Percentiles rank a stretch among this genome's conserved stretches.
phyloP scores from a whole-genome alignment of 768 basidiomycete species.

The Rhizopogon vulgaris region DNA sequence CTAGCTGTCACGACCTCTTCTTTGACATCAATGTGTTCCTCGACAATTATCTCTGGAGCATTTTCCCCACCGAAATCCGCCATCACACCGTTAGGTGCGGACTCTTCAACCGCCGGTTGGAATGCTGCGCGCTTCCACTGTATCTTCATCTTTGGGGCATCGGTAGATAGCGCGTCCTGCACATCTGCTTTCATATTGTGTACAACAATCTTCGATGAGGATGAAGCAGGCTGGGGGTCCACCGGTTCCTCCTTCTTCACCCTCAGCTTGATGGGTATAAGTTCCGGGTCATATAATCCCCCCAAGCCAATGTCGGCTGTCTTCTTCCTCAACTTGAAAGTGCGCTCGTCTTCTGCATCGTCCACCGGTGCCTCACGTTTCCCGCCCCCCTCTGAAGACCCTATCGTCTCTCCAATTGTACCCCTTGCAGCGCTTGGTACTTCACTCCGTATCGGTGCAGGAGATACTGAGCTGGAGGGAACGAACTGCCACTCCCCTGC shows the following conservation, averaged over 20 bases:
- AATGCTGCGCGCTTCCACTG: conserved; percentile 27
- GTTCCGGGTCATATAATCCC: conserved; percentile 76
- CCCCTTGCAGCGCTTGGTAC: background rate
- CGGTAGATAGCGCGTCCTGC: conserved; percentile 4
- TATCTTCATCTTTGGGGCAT: conserved; percentile 26
- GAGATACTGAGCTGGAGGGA: conserved; percentile 21
- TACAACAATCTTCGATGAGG: conserved; percentile 4
- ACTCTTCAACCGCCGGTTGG: background rate
- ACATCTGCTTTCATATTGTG: conserved; percentile 7
- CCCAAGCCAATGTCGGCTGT: conserved; percentile 55
- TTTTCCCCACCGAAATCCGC: conserved; percentile 9
- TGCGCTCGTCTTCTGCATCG: conserved; percentile 40
- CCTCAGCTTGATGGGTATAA: conserved; percentile 61
- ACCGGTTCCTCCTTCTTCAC: conserved; percentile 37
- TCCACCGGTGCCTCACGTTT: conserved; percentile 39
- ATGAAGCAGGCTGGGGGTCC: conserved; percentile 6
- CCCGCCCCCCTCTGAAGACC: conserved; percentile 28
- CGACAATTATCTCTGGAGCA: background rate
- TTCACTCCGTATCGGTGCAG: conserved; percentile 6
- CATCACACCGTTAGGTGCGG: background rate
- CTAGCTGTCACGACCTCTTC: background rate
- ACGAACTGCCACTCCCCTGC: conserved; percentile 79
- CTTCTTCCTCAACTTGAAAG: conserved; percentile 67
- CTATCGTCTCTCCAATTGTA: conserved; percentile 9
- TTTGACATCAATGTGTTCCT: background rate